Conservation (phyloP, 495 filamentous ascomycete genomes). For the Penicillium paradoxum region DNA sequence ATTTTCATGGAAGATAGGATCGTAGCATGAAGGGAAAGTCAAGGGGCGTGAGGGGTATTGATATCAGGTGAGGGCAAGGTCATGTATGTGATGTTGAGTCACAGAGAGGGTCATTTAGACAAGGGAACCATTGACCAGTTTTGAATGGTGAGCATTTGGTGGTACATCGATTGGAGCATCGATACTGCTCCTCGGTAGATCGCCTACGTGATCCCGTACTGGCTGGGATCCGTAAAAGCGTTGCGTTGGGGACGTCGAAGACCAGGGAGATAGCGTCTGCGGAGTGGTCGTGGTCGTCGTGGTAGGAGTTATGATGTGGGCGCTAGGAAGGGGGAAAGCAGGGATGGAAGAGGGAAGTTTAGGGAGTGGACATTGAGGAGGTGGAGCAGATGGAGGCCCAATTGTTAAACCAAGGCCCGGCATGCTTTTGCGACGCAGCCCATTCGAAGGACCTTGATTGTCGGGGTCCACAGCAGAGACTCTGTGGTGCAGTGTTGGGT, state of each 20-base stretch:
- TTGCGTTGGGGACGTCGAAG: background rate
- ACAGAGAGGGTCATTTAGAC: background rate
- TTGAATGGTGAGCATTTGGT: slow-evolving; percentile 10
- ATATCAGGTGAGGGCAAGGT: background rate
- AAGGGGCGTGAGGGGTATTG: slow-evolving; percentile 3
- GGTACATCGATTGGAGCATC: background rate
- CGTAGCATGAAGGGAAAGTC: background rate
- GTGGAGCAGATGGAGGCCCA: slow-evolving; percentile 58
- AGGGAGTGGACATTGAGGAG: slow-evolving; percentile 59
- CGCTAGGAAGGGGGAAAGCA: background rate
- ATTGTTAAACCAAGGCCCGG: slow-evolving; percentile 52
- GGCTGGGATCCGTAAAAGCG: slow-evolving; percentile 22
- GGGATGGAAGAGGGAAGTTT: slow-evolving; percentile 45
- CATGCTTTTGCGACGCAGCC: slow-evolving; percentile 49
- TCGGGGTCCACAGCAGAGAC: slow-evolving; percentile 1
- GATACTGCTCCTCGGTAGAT: slow-evolving; percentile 11
- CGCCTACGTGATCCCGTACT: slow-evolving; percentile 13
- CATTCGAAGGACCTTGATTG: slow-evolving; percentile 8
- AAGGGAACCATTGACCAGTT: slow-evolving; percentile 12
- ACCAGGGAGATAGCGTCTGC: background rate
- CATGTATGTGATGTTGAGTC: background rate
- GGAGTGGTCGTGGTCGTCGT: background rate
- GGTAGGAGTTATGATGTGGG: background rate
- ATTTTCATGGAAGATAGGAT: background rate
- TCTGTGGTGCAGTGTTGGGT: slow-evolving; percentile 11